These are phyloP conservation scores for Panus rudis DNA, from an alignment of 768 basidiomycete genomes.

Conservation along the genomic window DNA sequence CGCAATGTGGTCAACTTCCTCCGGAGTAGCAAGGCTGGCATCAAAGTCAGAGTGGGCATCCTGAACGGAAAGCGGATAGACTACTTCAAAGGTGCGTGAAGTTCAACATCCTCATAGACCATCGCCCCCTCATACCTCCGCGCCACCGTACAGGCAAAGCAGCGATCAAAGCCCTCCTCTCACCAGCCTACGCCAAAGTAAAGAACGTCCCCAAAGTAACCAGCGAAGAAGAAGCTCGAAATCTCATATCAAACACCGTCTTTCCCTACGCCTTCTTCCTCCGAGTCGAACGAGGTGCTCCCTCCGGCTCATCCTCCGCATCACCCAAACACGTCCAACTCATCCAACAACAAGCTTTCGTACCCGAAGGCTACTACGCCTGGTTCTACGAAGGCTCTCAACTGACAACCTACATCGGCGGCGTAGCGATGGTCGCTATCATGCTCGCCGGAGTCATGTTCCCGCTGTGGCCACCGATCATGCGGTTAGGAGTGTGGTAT, in stretches of 20 bases:
- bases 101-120: neutral
- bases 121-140: neutral
- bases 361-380: conserved; percentile 79
- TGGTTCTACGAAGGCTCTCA: conserved; percentile 98
- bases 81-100: conserved; percentile 87
- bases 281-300: conserved; percentile 72
- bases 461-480: conserved; percentile 92
- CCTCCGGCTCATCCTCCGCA: conserved; percentile 53
- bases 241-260: conserved; percentile 57
- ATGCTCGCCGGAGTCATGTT: conserved; percentile 99
- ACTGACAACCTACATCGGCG: conserved; percentile 88
- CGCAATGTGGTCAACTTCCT: conserved; percentile 83
- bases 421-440: conserved; percentile 82
- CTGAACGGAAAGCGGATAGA: conserved; percentile 92
- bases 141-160: conserved; percentile 62
- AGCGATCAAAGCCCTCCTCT: conserved; percentile 85
- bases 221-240: conserved; percentile 67
- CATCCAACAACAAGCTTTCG: conserved; percentile 74
- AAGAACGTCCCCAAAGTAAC: conserved; percentile 73
- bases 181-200: conserved; percentile 85
- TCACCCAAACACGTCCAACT: conserved; percentile 79
- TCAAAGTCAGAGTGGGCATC: conserved; percentile 86
- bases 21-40: conserved; percentile 75
- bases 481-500: conserved; percentile 95
- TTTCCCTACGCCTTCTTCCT: conserved; percentile 90